Conservation (phyloP, 352 stramenopile genomes). For the Phytophthora palmivora region DNA sequence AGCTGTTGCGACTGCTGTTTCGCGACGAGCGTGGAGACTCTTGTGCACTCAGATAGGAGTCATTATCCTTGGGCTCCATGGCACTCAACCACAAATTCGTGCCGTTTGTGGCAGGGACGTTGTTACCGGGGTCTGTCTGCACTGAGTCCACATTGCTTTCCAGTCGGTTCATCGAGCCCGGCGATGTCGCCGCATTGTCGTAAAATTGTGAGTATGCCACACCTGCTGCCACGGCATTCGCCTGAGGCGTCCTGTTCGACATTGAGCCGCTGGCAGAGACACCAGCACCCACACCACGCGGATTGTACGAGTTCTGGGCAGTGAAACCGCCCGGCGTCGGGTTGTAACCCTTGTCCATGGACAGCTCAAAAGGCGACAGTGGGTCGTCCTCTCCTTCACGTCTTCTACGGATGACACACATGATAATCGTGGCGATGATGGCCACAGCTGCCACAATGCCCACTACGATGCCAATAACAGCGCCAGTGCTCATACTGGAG, state of each 20-base stretch:
- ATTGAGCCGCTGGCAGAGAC: slow-evolving; percentile 26
- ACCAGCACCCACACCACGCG: slow-evolving; percentile 28
- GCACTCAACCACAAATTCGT: slow-evolving; percentile 85
- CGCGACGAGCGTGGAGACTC: slow-evolving; percentile 52
- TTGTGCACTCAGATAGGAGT: slow-evolving; percentile 69
- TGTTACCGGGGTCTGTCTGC: slow-evolving; percentile 22
- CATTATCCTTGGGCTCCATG: slow-evolving; percentile 84
- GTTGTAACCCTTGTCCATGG: slow-evolving; percentile 85
- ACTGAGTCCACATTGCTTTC: slow-evolving; percentile 39
- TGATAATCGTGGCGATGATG: slow-evolving; percentile 63
- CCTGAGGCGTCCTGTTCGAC: slow-evolving; percentile 47
- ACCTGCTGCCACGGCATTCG: slow-evolving; percentile 49
- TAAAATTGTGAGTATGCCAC: slow-evolving; percentile 82
- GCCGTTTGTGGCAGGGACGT: slow-evolving; percentile 38
- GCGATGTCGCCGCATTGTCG: slow-evolving; percentile 70
- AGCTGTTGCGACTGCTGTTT: slow-evolving; percentile 72
- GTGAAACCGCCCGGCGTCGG: slow-evolving; percentile 41
- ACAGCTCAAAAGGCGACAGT: slow-evolving; percentile 84
- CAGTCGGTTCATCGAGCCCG: slow-evolving; percentile 38
- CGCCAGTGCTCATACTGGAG: slow-evolving; percentile 73
- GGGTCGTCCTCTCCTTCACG: slow-evolving; percentile 75
- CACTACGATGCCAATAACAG: slow-evolving; percentile 71
- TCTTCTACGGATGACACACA: slow-evolving; percentile 60
- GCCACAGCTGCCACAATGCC: slow-evolving; percentile 69
- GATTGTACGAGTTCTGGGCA: slow-evolving; percentile 55